A percentile compares a stretch with the other conserved stretches of the same genome.
Conservation (phyloP, 2,329 filamentous ascomycete genomes). For the Penicillium sp. region DNA sequence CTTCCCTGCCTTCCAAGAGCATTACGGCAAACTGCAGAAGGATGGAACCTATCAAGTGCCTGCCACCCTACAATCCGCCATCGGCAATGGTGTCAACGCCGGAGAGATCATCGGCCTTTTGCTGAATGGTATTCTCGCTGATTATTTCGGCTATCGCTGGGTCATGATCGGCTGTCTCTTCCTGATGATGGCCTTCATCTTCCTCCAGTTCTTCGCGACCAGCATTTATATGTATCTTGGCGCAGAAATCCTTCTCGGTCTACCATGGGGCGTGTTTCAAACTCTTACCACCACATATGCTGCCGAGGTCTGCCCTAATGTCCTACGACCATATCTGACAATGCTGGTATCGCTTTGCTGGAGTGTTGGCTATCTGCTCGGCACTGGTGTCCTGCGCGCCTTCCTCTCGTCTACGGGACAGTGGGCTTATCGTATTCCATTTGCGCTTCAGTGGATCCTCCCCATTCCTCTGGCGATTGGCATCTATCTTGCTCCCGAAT, state of each 20-base stretch:
- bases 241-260: conserved; percentile 51
- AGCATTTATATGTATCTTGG: conserved; percentile 49
- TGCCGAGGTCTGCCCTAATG: conserved; percentile 24
- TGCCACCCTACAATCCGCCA: conserved; percentile 33
- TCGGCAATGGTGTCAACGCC: conserved; percentile 32
- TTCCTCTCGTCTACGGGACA: conserved; percentile 31
- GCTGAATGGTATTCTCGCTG: conserved; percentile 29
- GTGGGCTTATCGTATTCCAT: conserved; percentile 41
- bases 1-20: conserved; percentile 33
- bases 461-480: conserved; percentile 23
- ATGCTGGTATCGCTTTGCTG: conserved; percentile 43
- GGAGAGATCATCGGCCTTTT: conserved; percentile 35
- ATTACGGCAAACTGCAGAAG: conserved; percentile 21
- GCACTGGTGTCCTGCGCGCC: conserved; percentile 29
- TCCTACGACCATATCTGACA: conserved; percentile 32
- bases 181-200: conserved; percentile 49
- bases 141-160: conserved; percentile 47
- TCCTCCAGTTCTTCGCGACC: conserved; percentile 54
- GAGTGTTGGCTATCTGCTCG: conserved; percentile 27
- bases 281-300: conserved; percentile 25
- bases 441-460: conserved; percentile 29
- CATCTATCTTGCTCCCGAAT: conserved; percentile 25
- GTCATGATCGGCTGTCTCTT: conserved; percentile 49
- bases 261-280: conserved; percentile 38
- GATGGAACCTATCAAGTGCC: conserved; percentile 31